Evolutionary conservation across 495 filamentous ascomycete genomes (phyloP).

Genomic region (Tuber umbilicatum): DNA sequence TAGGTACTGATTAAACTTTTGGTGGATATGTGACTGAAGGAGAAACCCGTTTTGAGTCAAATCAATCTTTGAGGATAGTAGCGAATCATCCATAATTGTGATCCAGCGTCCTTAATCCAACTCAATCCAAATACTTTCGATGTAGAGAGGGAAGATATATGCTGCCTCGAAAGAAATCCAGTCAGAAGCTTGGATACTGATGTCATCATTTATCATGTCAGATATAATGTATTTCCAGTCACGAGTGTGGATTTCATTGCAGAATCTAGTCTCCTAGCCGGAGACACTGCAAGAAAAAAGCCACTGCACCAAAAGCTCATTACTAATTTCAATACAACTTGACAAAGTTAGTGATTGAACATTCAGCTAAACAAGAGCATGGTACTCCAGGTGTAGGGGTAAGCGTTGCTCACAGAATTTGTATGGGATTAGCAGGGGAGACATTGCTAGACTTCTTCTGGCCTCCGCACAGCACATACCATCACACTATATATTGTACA

Average conservation of each 20-base stretch:
- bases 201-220: slow-evolving; percentile 12
- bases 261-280: slow-evolving; percentile 27
- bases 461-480: slow-evolving; percentile 6
- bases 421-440: neutral
- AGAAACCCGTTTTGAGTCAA: slow-evolving; percentile 35
- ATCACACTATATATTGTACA: slow-evolving; percentile 25
- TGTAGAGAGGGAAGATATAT: slow-evolving; percentile 29
- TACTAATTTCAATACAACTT: slow-evolving; percentile 23
- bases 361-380: neutral
- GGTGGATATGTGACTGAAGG: slow-evolving; percentile 24
- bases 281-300: slow-evolving; percentile 25
- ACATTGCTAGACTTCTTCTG: neutral
- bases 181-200: slow-evolving; percentile 7
- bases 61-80: slow-evolving; percentile 30
- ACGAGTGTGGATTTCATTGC: slow-evolving; percentile 27
- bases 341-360: slow-evolving; percentile 10
- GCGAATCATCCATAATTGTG: slow-evolving; percentile 31
- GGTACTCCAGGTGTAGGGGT: neutral
- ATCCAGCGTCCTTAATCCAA: slow-evolving; percentile 19
- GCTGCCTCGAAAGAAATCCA: slow-evolving; percentile 26
- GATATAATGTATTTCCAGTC: slow-evolving; percentile 31
- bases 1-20: slow-evolving; percentile 30
- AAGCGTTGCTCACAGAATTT: neutral
- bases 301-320: slow-evolving; percentile 24
- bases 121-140: slow-evolving; percentile 28